These are phyloP conservation scores for Ogataea naganishii DNA, from an alignment of 805 yeast species.

Conservation along the genomic window DNA sequence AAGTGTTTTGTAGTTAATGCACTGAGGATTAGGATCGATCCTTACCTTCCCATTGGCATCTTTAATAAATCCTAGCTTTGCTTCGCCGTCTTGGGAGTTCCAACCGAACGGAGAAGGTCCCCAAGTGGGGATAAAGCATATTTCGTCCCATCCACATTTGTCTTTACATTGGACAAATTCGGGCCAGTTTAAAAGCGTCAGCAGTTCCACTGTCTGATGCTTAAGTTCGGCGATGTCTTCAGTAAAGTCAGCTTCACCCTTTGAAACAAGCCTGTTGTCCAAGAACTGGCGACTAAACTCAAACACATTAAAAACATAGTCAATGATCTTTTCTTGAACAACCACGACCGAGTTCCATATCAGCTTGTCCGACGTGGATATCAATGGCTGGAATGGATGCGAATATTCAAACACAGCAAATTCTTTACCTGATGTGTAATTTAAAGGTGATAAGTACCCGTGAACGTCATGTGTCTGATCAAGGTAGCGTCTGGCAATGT, in stretches of 20 bases:
- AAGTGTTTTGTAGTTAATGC: constrained; percentile 3
- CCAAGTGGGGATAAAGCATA: constrained; percentile 55
- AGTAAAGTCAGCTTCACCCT: constrained; percentile 4
- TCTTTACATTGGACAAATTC: constrained; percentile 31
- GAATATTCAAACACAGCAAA: constrained; percentile 38
- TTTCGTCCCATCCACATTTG: constrained; percentile 35
- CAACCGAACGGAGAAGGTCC: constrained; percentile 47
- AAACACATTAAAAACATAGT: constrained; percentile 27
- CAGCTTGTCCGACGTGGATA: constrained; percentile 32
- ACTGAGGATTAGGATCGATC: constrained; percentile 7
- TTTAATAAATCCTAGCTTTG: constrained; percentile 12
- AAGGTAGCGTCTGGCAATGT: constrained; percentile 37
- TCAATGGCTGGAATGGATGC: constrained; percentile 30
- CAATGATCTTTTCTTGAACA: constrained; percentile 30
- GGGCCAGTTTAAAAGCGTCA: constrained; percentile 31
- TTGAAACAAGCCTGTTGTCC: constrained; percentile 2
- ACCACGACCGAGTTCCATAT: constrained; percentile 39
- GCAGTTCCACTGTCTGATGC: constrained; percentile 9
- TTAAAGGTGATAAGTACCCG: too few species aligned
- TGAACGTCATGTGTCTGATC: too few species aligned
- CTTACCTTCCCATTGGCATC: constrained; percentile 17
- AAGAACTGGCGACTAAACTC: constrained; percentile 21
- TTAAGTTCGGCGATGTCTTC: constrained; percentile 9
- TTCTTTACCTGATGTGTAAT: too few species aligned
- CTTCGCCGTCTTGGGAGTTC: too few species aligned